Evolutionary conservation across 2,329 filamentous ascomycete genomes (phyloP), one percentile per base, ranked within the genome.

Genomic region (Corynespora cassiicola): DNA sequence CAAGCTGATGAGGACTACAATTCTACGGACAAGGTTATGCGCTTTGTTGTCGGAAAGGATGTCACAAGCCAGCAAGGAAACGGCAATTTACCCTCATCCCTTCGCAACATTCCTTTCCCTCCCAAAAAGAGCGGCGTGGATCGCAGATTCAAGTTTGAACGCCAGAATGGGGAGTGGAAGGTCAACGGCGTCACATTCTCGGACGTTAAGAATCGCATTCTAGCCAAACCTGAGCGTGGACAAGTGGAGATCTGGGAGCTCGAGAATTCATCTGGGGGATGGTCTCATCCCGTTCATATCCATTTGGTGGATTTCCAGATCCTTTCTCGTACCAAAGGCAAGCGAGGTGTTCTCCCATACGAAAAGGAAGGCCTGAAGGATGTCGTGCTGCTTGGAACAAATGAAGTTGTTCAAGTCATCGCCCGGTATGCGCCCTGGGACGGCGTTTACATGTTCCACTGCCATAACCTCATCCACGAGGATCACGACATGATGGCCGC

Each of bases 301-400:
- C 79, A 82, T 52, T 68, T 78, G 11, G 73, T 84, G 39, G 80
- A 83, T 52, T 78, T 84, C 62, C 73, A 77, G 39, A 72, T 84
- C 30, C 50, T 82, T 14, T 68, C 65, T 6, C 76, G 80, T 12
- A 71, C 60, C 0, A n/a, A n/a, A n/a, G 70, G 70, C 5, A 63
- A 66, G 11, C 55, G 60, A 6, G 53, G 59, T 12, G 73, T 82
- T 3, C 60, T 74, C 36, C 31, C 39, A 5, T 82, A 82, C 50
- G 80, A 83, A 61, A 65, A 66, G 1, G 72, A 66, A 0, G 78
- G 74, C 0, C 69, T 81, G 6, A 81, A 82, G 61, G 79, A 82
- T 47, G 75, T 80, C 2, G 77, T 81, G 4, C 75, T 77, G 65
- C 66, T 82, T 3, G 75, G 71, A 11, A 60, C 58, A 1, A 70